Conservation (phyloP, 768 basidiomycete genomes). For the Termitomyces sp. region DNA sequence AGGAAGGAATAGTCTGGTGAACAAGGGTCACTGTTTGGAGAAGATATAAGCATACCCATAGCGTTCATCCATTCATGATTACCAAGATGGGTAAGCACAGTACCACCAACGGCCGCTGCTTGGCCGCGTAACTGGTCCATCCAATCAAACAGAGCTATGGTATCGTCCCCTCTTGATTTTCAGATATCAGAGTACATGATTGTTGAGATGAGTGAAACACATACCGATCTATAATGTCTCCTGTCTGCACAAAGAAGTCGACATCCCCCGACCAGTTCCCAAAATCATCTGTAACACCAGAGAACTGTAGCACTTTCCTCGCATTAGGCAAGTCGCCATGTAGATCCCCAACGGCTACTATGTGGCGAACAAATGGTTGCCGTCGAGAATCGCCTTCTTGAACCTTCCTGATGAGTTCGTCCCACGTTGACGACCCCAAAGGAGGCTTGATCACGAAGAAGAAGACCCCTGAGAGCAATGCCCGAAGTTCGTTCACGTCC, state of each 20-base stretch:
- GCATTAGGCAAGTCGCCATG: slow-evolving; percentile 88
- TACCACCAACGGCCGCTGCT: slow-evolving; percentile 64
- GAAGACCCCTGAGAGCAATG: slow-evolving; percentile 2
- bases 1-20: slow-evolving; percentile 2
- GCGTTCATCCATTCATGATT: slow-evolving; percentile 98
- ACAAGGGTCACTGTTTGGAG: neutral
- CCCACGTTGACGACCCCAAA: slow-evolving; percentile 4
- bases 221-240: slow-evolving; percentile 91
- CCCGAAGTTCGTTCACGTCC: slow-evolving; percentile 2
- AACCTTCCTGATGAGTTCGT: neutral
- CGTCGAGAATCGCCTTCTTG: neutral
- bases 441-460: slow-evolving; percentile 12
- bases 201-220: slow-evolving; percentile 8
- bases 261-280: slow-evolving; percentile 80
- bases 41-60: slow-evolving; percentile 44
- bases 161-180: slow-evolving; percentile 75
- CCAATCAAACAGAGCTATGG: slow-evolving; percentile 76
- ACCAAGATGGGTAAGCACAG: slow-evolving; percentile 74
- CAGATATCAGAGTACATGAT: neutral
- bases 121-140: slow-evolving; percentile 81
- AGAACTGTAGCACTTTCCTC: slow-evolving; percentile 72
- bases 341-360: slow-evolving; percentile 88
- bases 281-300: slow-evolving; percentile 64
- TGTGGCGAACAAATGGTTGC: slow-evolving; percentile 42
- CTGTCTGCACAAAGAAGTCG: slow-evolving; percentile 90